phyloP scores from a whole-genome alignment of 345 rosid genomes.

The Clarkia xantiana region DNA sequence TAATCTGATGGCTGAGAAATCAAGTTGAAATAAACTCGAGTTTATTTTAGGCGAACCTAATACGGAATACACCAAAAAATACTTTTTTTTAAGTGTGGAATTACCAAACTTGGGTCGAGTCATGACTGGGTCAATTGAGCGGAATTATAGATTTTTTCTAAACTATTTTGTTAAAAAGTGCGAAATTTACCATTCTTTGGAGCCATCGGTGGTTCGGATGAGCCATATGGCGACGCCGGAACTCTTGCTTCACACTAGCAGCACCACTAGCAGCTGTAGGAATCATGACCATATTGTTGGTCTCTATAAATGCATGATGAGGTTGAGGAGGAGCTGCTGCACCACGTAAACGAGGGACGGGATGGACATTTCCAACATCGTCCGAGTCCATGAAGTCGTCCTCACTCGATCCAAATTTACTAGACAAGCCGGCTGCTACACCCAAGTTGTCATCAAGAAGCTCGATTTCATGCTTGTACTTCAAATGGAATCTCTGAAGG shows the following conservation, averaged over 20 bases:
- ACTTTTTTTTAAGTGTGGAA: too few species aligned
- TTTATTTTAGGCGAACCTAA: too few species aligned
- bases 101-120: too few species aligned
- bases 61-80: too few species aligned
- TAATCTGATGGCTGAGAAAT: too few species aligned
- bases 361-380: constrained; percentile 48
- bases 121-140: too few species aligned
- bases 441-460: constrained; percentile 65
- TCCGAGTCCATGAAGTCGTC: constrained; percentile 85
- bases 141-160: too few species aligned
- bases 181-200: constrained; percentile 47
- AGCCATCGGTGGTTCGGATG: constrained; percentile 48
- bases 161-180: too few species aligned
- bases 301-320: constrained; percentile 15
- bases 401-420: constrained; percentile 73
- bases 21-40: too few species aligned
- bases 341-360: constrained; percentile 13
- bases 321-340: not conserved
- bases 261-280: constrained; percentile 24
- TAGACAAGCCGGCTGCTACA: constrained; percentile 38
- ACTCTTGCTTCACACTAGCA: constrained; percentile 53
- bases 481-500: constrained; percentile 85
- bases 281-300: constrained; percentile 24
- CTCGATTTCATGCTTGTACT: constrained; percentile 81
- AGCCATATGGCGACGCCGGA: constrained; percentile 40